These are phyloP conservation scores for Cutaneotrichosporon sp. DNA, from an alignment of 1,284 basidiomycete species.

Conservation along the genomic window DNA sequence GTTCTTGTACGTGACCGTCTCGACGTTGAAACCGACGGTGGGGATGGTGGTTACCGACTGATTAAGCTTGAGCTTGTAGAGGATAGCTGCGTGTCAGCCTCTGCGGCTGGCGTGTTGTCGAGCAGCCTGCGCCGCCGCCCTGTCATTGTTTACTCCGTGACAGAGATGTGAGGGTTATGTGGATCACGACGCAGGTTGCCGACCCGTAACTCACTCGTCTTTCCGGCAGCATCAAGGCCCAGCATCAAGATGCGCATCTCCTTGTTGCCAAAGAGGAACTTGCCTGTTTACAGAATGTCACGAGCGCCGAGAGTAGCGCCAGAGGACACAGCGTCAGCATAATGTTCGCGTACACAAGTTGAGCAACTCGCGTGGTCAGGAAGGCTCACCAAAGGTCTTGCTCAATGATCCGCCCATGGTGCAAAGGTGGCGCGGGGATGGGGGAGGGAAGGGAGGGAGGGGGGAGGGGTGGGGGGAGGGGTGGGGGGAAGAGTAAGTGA, in stretches of 20 bases:
- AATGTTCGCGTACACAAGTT: neutral
- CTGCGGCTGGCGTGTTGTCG: constrained; percentile 99
- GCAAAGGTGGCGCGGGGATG: constrained; percentile 6
- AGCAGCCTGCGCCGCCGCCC: neutral
- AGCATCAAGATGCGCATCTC: constrained; percentile 70
- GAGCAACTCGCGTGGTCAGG: neutral
- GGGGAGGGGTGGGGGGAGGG: constrained; percentile 1
- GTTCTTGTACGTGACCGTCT: constrained; percentile 99
- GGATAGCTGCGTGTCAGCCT: constrained; percentile 62
- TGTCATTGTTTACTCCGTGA: constrained; percentile 44
- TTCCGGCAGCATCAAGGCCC: constrained; percentile 92
- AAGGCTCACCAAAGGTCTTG: constrained; percentile 50
- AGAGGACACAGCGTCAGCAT: constrained; percentile 13
- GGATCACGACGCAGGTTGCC: neutral
- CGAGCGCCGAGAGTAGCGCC: neutral
- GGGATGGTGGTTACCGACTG: constrained; percentile 99
- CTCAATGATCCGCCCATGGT: constrained; percentile 57
- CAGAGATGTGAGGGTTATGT: neutral
- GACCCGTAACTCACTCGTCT: constrained; percentile 68
- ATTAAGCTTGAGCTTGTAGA: constrained; percentile 99
- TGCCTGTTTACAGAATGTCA: constrained; percentile 41
- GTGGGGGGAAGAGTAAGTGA: neutral
- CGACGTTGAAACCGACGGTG: constrained; percentile 89
- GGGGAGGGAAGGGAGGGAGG: constrained; percentile 1
- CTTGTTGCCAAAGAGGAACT: constrained; percentile 62